Evolutionary conservation across 2,329 filamentous ascomycete genomes (phyloP), one percentile per base, ranked within the genome.

Genomic region (Beauveria sp.): DNA sequence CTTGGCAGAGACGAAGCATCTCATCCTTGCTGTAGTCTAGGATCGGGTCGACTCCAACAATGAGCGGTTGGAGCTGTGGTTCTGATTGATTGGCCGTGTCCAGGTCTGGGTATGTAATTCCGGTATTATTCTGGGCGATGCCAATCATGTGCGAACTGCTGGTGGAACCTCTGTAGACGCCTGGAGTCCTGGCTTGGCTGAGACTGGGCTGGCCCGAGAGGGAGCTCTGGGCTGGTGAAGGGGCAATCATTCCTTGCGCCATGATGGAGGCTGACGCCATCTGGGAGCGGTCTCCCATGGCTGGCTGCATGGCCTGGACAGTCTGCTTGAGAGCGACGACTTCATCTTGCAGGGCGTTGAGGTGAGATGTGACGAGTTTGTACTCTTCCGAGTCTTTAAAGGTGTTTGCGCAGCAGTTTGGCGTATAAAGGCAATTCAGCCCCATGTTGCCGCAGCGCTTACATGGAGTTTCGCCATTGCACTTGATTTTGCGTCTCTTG

Each of bases 371-470:
- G 86, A 97, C 91, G 43, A 87, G 83, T 70, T 87, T 90, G 79
- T 92, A 97, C 72, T 97, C 93, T 10, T 96, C 90, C 52, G 91
- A 92, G 69, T 97, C 93, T 74, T 93, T 95, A 81, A 96, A 92
- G 73, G 85, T 91, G 77, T 85, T 93, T 65, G 84, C 77, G 71
- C 84, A 87, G 72, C 86, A 87, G 69, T 87, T 87, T 16, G 85
- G 82, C 6, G 86, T 80, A 74, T 89, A 89, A 50, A 87, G 76
- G 69, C 87, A 89, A 64, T 81, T 74, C 20, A 88, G 78, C 67
- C 84, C 86, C 72, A 89, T 84, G 67, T 88, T 87, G 67, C 86
- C 83, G 68, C 88, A 90, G 62, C 88, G 79, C 63, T 85, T 81
- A 66, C 88, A 90, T 1, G 86, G 83, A 1, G 81, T 83, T 67